phyloP scores from a whole-genome alignment of 2,329 filamentous ascomycete species.

The Alternaria sp. region DNA sequence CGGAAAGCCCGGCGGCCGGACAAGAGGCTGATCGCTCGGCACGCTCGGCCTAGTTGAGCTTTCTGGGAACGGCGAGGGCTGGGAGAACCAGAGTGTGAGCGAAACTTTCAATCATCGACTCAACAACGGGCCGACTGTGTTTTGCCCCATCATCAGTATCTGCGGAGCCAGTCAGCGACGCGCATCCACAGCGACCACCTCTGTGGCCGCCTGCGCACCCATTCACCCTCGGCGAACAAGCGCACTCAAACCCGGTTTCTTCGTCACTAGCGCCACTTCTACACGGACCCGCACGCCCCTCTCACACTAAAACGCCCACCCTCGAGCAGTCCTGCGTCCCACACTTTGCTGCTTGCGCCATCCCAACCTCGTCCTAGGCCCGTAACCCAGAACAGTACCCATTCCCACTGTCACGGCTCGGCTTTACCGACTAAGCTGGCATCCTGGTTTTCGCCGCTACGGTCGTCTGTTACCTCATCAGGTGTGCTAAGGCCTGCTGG shows the following conservation, averaged over 20 bases:
- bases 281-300: conserved; percentile 31
- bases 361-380: conserved; percentile 32
- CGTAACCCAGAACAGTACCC: conserved; percentile 38
- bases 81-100: conserved; percentile 32
- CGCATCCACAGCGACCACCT: conserved; percentile 22
- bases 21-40: conserved; percentile 48
- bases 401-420: conserved; percentile 48
- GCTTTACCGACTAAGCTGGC: conserved; percentile 42
- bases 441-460: conserved; percentile 32
- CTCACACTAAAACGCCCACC: conserved; percentile 20
- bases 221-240: conserved; percentile 34
- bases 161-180: conserved; percentile 25
- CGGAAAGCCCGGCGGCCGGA: conserved; percentile 46
- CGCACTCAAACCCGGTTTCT: conserved; percentile 26
- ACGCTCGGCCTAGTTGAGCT: conserved; percentile 45
- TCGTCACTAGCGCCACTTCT: conserved; percentile 24
- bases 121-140: conserved; percentile 47
- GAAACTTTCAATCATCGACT: conserved; percentile 33
- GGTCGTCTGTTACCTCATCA: conserved; percentile 50
- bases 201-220: conserved; percentile 28
- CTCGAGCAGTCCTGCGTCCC: conserved; percentile 29
- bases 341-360: conserved; percentile 37
- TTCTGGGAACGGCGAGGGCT: conserved; percentile 36
- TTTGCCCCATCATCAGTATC: conserved; percentile 19
- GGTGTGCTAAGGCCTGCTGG: conserved; percentile 44